Percentiles rank a stretch among this genome's conserved stretches.
Evolutionary conservation across 1,284 basidiomycete species (phyloP).

Genomic region (Tylopilus orsonianus): DNA sequence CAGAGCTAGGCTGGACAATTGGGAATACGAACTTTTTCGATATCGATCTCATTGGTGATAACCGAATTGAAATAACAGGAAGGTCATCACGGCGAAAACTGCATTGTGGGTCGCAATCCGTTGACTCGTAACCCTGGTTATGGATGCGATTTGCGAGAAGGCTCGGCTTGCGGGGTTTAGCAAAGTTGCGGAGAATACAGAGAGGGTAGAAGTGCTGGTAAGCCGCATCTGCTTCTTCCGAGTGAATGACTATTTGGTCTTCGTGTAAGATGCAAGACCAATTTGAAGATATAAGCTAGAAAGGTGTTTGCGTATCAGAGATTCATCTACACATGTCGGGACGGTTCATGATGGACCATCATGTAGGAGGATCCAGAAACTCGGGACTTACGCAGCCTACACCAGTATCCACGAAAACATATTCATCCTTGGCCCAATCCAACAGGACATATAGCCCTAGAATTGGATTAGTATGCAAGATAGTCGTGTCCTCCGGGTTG

Average conservation of each 20-base stretch:
- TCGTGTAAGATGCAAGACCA: conserved; percentile 71
- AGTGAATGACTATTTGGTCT: conserved; percentile 67
- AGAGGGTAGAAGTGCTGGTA: conserved; percentile 37
- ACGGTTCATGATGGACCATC: conserved; percentile 8
- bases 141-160: conserved; percentile 17
- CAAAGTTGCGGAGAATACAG: conserved; percentile 24
- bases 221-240: conserved; percentile 42
- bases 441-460: conserved; percentile 61
- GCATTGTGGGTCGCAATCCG: conserved; percentile 5
- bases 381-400: conserved; percentile 62
- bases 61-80: conserved; percentile 27
- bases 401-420: conserved; percentile 69
- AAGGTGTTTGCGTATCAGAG: conserved; percentile 10
- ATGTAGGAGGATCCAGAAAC: conserved; percentile 3
- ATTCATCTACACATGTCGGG: not conserved
- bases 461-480: conserved; percentile 36
- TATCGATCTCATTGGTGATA: conserved; percentile 31
- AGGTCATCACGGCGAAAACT: conserved; percentile 22
- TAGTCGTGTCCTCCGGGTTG: not conserved
- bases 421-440: conserved; percentile 64
- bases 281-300: conserved; percentile 58
- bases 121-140: conserved; percentile 6
- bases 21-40: conserved; percentile 38
- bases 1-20: conserved; percentile 5
- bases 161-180: conserved; percentile 25